Conservation (phyloP, 495 filamentous ascomycete species). For the Penicillium desertorum region DNA sequence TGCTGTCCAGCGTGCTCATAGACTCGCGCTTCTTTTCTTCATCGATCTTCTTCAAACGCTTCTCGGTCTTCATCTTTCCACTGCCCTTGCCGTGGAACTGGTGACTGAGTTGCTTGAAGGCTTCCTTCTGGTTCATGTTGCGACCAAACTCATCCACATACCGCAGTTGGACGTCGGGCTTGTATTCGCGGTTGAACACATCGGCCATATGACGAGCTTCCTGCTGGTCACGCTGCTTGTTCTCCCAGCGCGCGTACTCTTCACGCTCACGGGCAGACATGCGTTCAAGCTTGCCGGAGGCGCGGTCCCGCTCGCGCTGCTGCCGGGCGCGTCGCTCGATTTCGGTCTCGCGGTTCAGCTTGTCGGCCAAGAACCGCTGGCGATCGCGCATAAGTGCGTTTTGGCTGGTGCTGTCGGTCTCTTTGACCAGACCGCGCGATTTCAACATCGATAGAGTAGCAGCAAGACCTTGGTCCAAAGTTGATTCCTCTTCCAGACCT, state of each 20-base stretch:
- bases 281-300: slow-evolving; percentile 74
- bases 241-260: slow-evolving; percentile 81
- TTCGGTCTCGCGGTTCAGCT: slow-evolving; percentile 66
- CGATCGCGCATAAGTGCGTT: slow-evolving; percentile 72
- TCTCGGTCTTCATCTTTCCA: slow-evolving; percentile 98
- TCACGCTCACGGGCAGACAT: slow-evolving; percentile 92
- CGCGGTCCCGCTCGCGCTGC: slow-evolving; percentile 84
- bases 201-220: slow-evolving; percentile 78
- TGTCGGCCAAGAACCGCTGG: slow-evolving; percentile 78
- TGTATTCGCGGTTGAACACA: slow-evolving; percentile 82
- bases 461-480: slow-evolving; percentile 72
- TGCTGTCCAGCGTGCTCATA: slow-evolving; percentile 77
- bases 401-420: slow-evolving; percentile 57
- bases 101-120: slow-evolving; percentile 91
- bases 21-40: slow-evolving; percentile 86
- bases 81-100: slow-evolving; percentile 98
- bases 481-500: slow-evolving; percentile 83
- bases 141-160: slow-evolving; percentile 88
- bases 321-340: slow-evolving; percentile 74
- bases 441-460: slow-evolving; percentile 77
- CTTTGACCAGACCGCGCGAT: slow-evolving; percentile 76
- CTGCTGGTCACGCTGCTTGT: slow-evolving; percentile 78
- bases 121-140: slow-evolving; percentile 86
- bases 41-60: slow-evolving; percentile 93
- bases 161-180: slow-evolving; percentile 82